phyloP scores from a whole-genome alignment of 2,329 filamentous ascomycete species.

The Pseudocercospora musae region DNA sequence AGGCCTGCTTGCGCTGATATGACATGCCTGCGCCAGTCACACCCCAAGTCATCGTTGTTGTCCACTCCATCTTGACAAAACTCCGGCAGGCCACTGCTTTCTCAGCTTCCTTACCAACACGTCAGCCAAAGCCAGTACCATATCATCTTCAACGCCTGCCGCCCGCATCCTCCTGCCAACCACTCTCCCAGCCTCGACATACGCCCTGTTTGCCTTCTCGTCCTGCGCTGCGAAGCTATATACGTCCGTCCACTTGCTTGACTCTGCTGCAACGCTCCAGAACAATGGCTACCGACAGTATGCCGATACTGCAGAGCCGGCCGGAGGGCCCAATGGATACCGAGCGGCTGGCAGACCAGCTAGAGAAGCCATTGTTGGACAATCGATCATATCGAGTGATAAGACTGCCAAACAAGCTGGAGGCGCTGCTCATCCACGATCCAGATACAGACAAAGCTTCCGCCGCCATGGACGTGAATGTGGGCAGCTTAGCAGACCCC shows the following conservation, averaged over 20 bases:
- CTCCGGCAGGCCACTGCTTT: background rate
- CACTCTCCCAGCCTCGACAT: background rate
- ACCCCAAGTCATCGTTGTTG: background rate
- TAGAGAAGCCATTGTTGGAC: conserved; percentile 83
- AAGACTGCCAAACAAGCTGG: conserved; percentile 77
- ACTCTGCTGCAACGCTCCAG: conserved; percentile 5
- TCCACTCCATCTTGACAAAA: background rate
- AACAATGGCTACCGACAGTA: conserved; percentile 11
- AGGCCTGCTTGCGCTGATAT: background rate
- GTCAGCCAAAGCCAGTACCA: background rate
- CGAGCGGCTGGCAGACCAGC: conserved; percentile 56
- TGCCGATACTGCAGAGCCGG: conserved; percentile 16
- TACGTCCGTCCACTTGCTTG: background rate
- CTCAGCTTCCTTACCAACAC: too few species aligned
- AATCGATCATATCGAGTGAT: conserved; percentile 86
- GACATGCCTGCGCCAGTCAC: background rate
- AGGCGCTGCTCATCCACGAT: conserved; percentile 90
- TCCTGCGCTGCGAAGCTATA: background rate
- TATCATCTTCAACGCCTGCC: background rate
- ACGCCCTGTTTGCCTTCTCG: background rate
- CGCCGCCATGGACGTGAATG: conserved; percentile 90
- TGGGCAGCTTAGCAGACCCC: conserved; percentile 91
- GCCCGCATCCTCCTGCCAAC: background rate
- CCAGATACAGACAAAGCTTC: conserved; percentile 94
- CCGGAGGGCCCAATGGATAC: conserved; percentile 22